Conservation (phyloP, 768 basidiomycete species). For the Suillus lakei region DNA sequence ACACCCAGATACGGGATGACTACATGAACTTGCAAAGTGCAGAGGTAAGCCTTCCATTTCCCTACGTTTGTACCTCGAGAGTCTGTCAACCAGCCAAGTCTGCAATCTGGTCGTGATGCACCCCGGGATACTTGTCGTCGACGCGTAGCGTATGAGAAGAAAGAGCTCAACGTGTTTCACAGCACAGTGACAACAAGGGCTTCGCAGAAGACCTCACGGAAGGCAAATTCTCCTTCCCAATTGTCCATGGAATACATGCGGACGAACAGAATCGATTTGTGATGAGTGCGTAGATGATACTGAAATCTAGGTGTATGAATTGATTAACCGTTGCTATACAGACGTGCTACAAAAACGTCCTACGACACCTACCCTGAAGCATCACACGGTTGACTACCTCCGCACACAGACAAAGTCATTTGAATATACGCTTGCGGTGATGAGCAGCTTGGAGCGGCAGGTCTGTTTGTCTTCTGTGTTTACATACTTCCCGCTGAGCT, state of each 20-base stretch:
- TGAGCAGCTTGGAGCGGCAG: constrained; percentile 68
- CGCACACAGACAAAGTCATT: constrained; percentile 79
- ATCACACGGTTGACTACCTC: constrained; percentile 81
- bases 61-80: not conserved
- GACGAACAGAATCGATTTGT: constrained; percentile 80
- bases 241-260: constrained; percentile 80
- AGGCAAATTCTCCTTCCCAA: constrained; percentile 82
- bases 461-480: constrained; percentile 15
- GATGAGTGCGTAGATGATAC: constrained; percentile 61
- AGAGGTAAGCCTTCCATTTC: constrained; percentile 53
- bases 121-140: no score
- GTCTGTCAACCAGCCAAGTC: no score
- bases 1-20: constrained; percentile 97
- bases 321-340: constrained; percentile 31
- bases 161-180: no score
- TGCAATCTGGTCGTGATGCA: not conserved
- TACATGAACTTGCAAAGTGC: constrained; percentile 92
- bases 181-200: constrained; percentile 71
- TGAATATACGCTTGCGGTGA: constrained; percentile 77
- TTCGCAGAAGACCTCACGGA: constrained; percentile 81
- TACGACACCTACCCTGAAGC: constrained; percentile 80
- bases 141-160: not conserved
- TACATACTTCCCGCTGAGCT: not conserved
- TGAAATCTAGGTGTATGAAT: not conserved
- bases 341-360: constrained; percentile 94